Base-by-base conservation (phyloP, 495 filamentous ascomycete genomes). In the Platismatia glauca region DNA sequence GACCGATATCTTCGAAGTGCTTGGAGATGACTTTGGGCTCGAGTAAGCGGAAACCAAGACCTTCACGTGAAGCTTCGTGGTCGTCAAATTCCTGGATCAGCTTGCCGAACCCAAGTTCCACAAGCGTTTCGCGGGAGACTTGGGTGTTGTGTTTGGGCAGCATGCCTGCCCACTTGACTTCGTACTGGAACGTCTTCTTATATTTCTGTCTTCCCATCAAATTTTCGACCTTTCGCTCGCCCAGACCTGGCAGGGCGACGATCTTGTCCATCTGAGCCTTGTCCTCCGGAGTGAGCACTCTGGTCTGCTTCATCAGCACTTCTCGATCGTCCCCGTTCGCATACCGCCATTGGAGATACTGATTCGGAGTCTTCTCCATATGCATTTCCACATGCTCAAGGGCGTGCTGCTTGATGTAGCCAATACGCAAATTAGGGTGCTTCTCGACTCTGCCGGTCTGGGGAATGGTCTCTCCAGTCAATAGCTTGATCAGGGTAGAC, bases 311-410 rank as follows among this genome's bases (percentile, higher is more conserved):
- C 81, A 99, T 80, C 71, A 92, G 81, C 43, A 99, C 95, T 71
- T 99, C 94, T 56, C 94, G 89, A 71, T 99, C 94, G 67, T 96
- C 93, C 67, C 94, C 94, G 71, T 96, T 89, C 58, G 89, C 89
- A 70, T 97, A 99, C 64, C 94, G 90, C 94, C 94, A 99, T 78
- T 97, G 93, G 38, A 99, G 81, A 71, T 99, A 99, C 74, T 99
- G 94, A 71, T 93, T 96, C 12, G 94, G 94, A 6, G 94, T 99
- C 83, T 97, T 97, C 73, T 99, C 94, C 67, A 99, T 82, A 71
- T 99, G 94, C 93, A 96, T 95, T 77, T 97, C 92, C 15, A 99
- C 93, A 83, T 97, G 94, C 79, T 99, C 94, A 15, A 99, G 83
- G 24, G 95, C 95, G 72, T 97, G 95, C 77, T 99, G 95, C 79